Base-by-base conservation (phyloP, 192 early-diverging fungal species). In the Backusella luteola region DNA sequence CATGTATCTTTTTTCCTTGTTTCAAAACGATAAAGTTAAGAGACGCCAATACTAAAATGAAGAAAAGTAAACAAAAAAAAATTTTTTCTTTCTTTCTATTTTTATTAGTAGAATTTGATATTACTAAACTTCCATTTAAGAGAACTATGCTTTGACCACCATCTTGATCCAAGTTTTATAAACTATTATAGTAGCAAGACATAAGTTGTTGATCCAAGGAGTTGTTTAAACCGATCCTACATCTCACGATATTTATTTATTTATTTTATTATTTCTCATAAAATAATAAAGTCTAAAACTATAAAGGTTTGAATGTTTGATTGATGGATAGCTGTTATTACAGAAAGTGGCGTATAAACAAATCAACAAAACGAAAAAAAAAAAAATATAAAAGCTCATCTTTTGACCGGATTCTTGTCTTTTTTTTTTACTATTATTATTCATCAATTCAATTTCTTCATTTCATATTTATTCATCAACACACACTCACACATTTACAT, bases 321-420 rank as follows among this genome's bases (percentile, higher is more conserved):
- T 44, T 44, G 42, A 44, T 44, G 23, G 6, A 26, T 11, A 9
- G 11, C 23, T 63, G 23, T 23, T 63, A 23, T 59, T 29, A 63
- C 26, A 26, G 8, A 63, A 59, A 63, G 12, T 59, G 56, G 56
- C 56, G 56, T 63, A 63, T 63, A 63, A 63, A 63, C 56, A 63
- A 63, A 63, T 44, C 42, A 44, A 44, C 42, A 63, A 63, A 63
- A 44, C 42, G 42, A 63, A 26, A 29, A 29, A 29, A 29, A 29
- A 59, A 26, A 4, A 14, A n/a, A 17, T 49, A 49, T 49, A 49
- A 49, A 49, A 17, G 17, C 17, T n/a, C 17, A 19, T 6, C 1
- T 19, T 49, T 49, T 49, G 0, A 49, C 0, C 46, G 6, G 19
- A 17, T 14, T 17, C 17, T 49, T 17, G 17, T 19, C 15, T 19